These are phyloP conservation scores for Oryza coarctata DNA, from an alignment of 176 grass and related monocot species.

Conservation along the genomic window DNA sequence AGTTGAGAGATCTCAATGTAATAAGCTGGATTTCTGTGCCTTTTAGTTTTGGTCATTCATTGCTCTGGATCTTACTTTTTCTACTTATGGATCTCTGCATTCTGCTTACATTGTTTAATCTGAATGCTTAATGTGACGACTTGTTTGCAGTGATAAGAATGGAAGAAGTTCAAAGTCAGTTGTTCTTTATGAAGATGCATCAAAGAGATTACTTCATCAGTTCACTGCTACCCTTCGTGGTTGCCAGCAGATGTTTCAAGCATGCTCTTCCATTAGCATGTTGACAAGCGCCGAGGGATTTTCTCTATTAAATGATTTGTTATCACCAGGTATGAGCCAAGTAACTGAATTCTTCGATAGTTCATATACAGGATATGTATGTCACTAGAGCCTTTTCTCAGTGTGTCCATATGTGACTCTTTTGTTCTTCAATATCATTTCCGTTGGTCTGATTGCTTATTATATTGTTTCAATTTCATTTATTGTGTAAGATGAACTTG, in stretches of 20 bases:
- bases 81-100: constrained; percentile 17
- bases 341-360: constrained; percentile 24
- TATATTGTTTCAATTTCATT: constrained; percentile 11
- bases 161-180: constrained; percentile 65
- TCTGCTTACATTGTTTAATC: background rate
- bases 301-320: constrained; percentile 72
- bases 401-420: background rate
- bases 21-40: background rate
- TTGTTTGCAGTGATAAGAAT: constrained; percentile 55
- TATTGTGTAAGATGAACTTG: constrained; percentile 31
- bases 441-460: constrained; percentile 11
- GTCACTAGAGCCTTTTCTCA: constrained; percentile 3
- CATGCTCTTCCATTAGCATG: constrained; percentile 59
- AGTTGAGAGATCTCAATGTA: constrained; percentile 5
- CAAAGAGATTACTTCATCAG: constrained; percentile 87
- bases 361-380: background rate
- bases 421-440: constrained; percentile 29
- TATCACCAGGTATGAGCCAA: constrained; percentile 62
- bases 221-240: constrained; percentile 75
- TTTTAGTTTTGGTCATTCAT: constrained; percentile 24
- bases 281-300: constrained; percentile 50
- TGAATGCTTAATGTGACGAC: constrained; percentile 16
- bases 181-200: constrained; percentile 91
- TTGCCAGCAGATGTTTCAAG: constrained; percentile 76
- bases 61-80: constrained; percentile 15